Conservation (phyloP, 176 grass and related monocot genomes). For the Eragrostis curvula region DNA sequence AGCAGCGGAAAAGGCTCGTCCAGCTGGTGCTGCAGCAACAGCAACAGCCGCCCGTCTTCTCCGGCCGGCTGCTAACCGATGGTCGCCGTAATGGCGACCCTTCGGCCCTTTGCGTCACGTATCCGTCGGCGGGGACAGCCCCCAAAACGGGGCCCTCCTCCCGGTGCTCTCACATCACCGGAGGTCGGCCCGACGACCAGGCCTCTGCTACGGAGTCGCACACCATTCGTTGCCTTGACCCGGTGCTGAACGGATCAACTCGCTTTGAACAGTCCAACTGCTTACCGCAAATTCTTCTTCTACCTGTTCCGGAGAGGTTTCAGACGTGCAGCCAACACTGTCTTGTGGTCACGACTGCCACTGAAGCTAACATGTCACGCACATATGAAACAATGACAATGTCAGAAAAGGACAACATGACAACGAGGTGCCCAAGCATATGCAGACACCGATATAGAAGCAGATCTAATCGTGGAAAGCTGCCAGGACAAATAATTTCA, state of each 20-base stretch:
- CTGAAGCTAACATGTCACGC: constrained; percentile 27
- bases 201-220: too few relatives aligned
- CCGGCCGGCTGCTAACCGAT: constrained; percentile 4
- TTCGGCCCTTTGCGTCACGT: constrained; percentile 1
- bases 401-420: background rate
- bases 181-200: constrained; percentile 37
- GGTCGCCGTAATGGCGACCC: background rate
- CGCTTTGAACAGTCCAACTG: background rate
- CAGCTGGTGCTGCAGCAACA: constrained; percentile 22
- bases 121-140: background rate
- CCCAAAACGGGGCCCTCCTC: too few relatives aligned
- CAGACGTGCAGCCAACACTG: constrained; percentile 36
- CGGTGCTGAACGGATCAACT: background rate
- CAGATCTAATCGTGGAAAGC: background rate
- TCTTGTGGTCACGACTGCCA: background rate
- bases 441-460: background rate
- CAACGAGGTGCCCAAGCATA: background rate
- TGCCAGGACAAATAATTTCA: constrained; percentile 1
- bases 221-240: constrained; percentile 30
- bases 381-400: background rate
- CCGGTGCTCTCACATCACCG: constrained; percentile 13
- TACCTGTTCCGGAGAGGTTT: constrained; percentile 16
- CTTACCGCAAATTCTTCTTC: background rate
- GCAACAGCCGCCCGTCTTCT: background rate
- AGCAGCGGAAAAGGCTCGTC: constrained; percentile 1